Percentiles rank a stretch among this genome's conserved stretches.
Conservation (phyloP, 2,329 filamentous ascomycete species). For the Aspergillus fumigatus region DNA sequence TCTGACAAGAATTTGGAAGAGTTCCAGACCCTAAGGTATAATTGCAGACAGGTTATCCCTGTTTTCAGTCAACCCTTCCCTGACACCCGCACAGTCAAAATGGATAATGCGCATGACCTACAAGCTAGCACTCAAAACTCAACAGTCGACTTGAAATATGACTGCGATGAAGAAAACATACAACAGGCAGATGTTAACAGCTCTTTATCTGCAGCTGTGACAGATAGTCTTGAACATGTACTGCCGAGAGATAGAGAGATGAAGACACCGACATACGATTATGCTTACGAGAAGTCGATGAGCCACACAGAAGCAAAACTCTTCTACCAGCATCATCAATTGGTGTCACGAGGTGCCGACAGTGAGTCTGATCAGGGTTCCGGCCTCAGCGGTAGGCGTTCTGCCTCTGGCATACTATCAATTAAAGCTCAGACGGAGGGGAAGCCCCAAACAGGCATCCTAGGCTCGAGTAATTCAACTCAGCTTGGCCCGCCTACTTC, state of each 20-base stretch:
- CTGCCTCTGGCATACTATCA: neutral
- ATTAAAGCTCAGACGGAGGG: neutral
- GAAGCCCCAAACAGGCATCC: neutral
- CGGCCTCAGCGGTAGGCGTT: constrained; percentile 8
- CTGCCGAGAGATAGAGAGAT: constrained; percentile 45
- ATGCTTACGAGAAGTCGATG: constrained; percentile 88
- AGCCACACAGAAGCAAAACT: constrained; percentile 91
- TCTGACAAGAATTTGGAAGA: too few relatives aligned
- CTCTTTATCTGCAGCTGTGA: constrained; percentile 3
- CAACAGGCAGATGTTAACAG: constrained; percentile 10
- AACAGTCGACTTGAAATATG: neutral
- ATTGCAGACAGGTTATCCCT: neutral
- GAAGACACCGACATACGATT: constrained; percentile 87
- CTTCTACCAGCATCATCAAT: constrained; percentile 86
- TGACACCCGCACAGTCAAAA: neutral
- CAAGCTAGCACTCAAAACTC: neutral
- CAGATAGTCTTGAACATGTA: constrained; percentile 18
- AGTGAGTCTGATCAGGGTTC: constrained; percentile 36
- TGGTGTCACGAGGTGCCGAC: constrained; percentile 48
- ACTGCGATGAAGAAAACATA: constrained; percentile 3
- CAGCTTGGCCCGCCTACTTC: neutral
- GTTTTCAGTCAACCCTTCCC: neutral
- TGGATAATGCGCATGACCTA: neutral
- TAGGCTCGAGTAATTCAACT: neutral
- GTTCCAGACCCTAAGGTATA: neutral